Evolutionary conservation across 2,329 filamentous ascomycete genomes (phyloP).

Genomic region (Juglanconis juglandina): DNA sequence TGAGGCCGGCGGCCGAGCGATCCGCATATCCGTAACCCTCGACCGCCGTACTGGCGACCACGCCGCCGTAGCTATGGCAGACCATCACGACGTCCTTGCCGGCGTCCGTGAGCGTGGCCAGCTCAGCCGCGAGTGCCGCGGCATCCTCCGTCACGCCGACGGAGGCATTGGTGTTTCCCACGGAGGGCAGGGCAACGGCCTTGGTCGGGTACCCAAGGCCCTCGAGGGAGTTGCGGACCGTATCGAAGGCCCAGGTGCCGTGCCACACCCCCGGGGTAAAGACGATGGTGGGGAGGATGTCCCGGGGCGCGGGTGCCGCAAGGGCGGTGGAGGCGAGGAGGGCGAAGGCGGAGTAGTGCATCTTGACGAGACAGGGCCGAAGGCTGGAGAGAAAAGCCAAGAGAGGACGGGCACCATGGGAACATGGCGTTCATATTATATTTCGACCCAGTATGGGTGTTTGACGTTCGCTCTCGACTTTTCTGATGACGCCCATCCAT

Average conservation of each 20-base stretch:
- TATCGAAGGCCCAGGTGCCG: slow-evolving; percentile 28
- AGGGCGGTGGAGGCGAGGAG: not conserved
- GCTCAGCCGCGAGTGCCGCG: slow-evolving; percentile 1
- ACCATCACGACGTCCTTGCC: slow-evolving; percentile 17
- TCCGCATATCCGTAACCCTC: slow-evolving; percentile 7
- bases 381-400: no score
- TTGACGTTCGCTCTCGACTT: no score
- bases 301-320: not conserved
- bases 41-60: slow-evolving; percentile 10
- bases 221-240: slow-evolving; percentile 28
- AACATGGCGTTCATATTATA: no score
- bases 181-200: slow-evolving; percentile 29
- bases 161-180: slow-evolving; percentile 28
- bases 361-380: not conserved
- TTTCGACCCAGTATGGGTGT: no score
- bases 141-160: slow-evolving; percentile 21
- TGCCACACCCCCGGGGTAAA: slow-evolving; percentile 40
- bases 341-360: not conserved
- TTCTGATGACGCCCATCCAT: no score
- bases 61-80: slow-evolving; percentile 17
- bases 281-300: slow-evolving; percentile 26
- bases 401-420: no score
- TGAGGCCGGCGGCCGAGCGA: slow-evolving; percentile 3
- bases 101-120: slow-evolving; percentile 5
- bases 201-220: slow-evolving; percentile 30